phyloP scores from a whole-genome alignment of 2,329 filamentous ascomycete genomes.

The Amauroascus niger region DNA sequence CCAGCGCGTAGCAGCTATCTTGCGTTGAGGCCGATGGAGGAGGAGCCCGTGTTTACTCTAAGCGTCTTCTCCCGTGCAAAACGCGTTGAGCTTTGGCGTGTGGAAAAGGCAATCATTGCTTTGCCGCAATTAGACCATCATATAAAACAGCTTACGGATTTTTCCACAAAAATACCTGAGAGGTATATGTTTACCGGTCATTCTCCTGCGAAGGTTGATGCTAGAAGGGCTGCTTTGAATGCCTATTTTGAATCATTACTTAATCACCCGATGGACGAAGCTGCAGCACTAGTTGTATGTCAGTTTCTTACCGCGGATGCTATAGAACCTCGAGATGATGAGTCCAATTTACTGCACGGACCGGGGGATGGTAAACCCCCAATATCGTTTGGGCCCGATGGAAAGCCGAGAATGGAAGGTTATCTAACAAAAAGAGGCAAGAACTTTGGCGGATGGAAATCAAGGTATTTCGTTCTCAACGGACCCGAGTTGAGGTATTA shows the following conservation, averaged over 20 bases:
- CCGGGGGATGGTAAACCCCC: constrained; percentile 27
- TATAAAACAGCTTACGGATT: constrained; percentile 62
- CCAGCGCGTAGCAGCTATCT: constrained; percentile 80
- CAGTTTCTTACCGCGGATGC: constrained; percentile 67
- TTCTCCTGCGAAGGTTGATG: constrained; percentile 85
- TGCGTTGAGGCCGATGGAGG: constrained; percentile 68
- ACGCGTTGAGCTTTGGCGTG: constrained; percentile 73
- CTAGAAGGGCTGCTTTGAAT: constrained; percentile 69
- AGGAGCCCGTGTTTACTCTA: constrained; percentile 88
- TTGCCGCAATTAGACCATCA: constrained; percentile 73
- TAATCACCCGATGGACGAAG: constrained; percentile 68
- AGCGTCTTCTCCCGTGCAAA: constrained; percentile 67
- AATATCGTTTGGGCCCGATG: constrained; percentile 46
- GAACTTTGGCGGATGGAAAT: constrained; percentile 99
- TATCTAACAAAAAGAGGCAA: constrained; percentile 96
- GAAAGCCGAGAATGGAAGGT: constrained; percentile 65
- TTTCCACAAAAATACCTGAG: constrained; percentile 65
- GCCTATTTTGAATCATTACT: constrained; percentile 76
- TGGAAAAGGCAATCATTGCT: constrained; percentile 82
- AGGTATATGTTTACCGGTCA: constrained; percentile 81
- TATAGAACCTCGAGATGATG: constrained; percentile 46
- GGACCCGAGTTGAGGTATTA: constrained; percentile 75
- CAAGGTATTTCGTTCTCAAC: constrained; percentile 60
- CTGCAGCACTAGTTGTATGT: constrained; percentile 71
- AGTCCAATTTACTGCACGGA: constrained; percentile 41